Percentiles rank a stretch among this genome's conserved stretches.
phyloP scores from a whole-genome alignment of 495 filamentous ascomycete species.

The Hypoxylon crocopeplum region DNA sequence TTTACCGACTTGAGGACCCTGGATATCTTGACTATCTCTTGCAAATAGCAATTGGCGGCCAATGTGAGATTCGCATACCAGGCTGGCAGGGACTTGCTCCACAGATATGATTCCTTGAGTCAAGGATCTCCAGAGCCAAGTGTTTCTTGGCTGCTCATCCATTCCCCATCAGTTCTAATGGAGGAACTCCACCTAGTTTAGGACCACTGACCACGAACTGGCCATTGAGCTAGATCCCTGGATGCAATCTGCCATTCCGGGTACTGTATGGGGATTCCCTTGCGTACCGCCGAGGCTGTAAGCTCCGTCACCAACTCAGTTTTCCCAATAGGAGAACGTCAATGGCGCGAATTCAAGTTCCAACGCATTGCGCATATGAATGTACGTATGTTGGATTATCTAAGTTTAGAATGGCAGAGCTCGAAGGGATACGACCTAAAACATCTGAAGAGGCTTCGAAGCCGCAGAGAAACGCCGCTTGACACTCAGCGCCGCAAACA shows the following conservation, averaged over 20 bases:
- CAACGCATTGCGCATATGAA: neutral
- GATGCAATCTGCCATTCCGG: slow-evolving; percentile 28
- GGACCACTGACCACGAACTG: slow-evolving; percentile 20
- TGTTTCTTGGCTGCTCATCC: slow-evolving; percentile 31
- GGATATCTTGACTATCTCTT: slow-evolving; percentile 11
- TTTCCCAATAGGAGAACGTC: neutral
- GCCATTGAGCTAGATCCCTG: slow-evolving; percentile 24
- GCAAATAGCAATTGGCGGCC: slow-evolving; percentile 15
- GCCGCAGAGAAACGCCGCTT: slow-evolving; percentile 1
- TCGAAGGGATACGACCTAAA: neutral
- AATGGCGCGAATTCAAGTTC: slow-evolving; percentile 15
- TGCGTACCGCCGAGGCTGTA: slow-evolving; percentile 20
- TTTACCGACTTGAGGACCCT: slow-evolving; percentile 4
- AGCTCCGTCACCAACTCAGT: slow-evolving; percentile 7
- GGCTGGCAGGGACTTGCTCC: slow-evolving; percentile 21
- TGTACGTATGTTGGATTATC: neutral
- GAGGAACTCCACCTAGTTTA: slow-evolving; percentile 5
- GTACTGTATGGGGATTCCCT: slow-evolving; percentile 22
- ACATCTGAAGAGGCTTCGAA: neutral
- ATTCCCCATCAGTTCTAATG: no score
- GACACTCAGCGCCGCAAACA: slow-evolving; percentile 18
- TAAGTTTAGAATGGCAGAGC: slow-evolving; percentile 13
- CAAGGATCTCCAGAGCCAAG: slow-evolving; percentile 31
- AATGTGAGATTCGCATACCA: slow-evolving; percentile 24
- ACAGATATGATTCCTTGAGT: slow-evolving; percentile 18